Base-by-base conservation (phyloP, 495 filamentous ascomycete genomes). In the Penicillium bovifimosum region DNA sequence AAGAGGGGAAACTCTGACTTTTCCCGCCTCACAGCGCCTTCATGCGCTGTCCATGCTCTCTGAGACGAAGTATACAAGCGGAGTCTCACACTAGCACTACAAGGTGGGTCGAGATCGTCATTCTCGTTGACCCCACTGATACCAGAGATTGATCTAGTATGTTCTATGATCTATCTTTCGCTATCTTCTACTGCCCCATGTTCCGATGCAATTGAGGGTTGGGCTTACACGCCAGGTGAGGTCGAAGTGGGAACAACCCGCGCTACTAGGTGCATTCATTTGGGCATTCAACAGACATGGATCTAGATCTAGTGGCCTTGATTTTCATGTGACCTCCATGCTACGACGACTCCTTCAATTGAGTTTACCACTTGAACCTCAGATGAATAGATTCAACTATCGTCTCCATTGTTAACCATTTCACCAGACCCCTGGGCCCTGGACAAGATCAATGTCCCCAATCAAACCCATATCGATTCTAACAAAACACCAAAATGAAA, bases 41-140 rank as follows among this genome's bases (percentile, higher is more conserved):
- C 14, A 13, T 45, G 42, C 47, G 17, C 13, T 35, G 43, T 6
- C 26, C 16, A 18, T 16, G 28, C 33, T 20, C 29, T 47, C n/a
- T 9, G 20, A 29, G 24, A 47, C 35, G 36, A 50, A 33, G 28
- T 41, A 50, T 50, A 41, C 46, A 49, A 9, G 4, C 16, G 5
- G n/a, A n/a, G 0, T 24, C 9, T 20, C 46, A 40, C 44, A 47
- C 44, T 31, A 18, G n/a, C 44, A 47, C n/a, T 41, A 24, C 36
- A 6, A 40, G 20, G 47, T 41, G 47, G 47, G 36, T 50, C 47
- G 11, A 27, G 47, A 50, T 41, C 47, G 28, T 47, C 44, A 40
- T 40, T 50, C 11, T 29, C 14, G 14, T 27, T 40, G 28, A 33
- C 47, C 33, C 47, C 47, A 50, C 47, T 24, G 29, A 6, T n/a